phyloP scores from a whole-genome alignment of 495 filamentous ascomycete species.

The Pseudoneurospora amorphoporcata region DNA sequence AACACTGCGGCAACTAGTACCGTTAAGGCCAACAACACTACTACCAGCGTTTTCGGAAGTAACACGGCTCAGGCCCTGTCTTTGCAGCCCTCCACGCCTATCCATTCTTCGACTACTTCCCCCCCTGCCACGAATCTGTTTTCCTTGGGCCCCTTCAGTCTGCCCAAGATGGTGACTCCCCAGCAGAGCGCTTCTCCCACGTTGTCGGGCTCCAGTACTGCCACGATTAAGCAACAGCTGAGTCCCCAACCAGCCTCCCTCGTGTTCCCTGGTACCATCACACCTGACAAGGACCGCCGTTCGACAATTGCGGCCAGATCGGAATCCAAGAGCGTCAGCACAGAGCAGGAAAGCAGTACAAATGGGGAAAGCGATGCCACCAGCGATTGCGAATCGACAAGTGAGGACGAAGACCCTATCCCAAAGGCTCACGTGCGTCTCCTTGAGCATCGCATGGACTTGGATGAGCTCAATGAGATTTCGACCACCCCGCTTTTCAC shows the following conservation, averaged over 20 bases:
- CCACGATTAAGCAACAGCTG: background rate
- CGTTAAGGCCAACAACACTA: background rate
- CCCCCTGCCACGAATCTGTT: background rate
- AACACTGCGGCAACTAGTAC: background rate
- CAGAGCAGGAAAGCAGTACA: background rate
- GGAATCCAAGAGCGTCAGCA: background rate
- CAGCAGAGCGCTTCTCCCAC: background rate
- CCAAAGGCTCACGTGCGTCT: slow-evolving; percentile 8
- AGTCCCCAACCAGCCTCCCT: background rate
- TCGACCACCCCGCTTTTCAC: slow-evolving; percentile 30
- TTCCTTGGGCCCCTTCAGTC: background rate
- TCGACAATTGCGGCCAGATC: background rate
- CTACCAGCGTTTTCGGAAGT: background rate
- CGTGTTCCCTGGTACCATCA: background rate
- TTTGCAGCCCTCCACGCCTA: background rate
- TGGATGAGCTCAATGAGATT: slow-evolving; percentile 25
- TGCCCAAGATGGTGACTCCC: background rate
- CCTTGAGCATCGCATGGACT: slow-evolving; percentile 8
- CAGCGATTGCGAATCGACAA: background rate
- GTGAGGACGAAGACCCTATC: background rate
- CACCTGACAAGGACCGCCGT: background rate
- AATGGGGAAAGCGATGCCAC: background rate
- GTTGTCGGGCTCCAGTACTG: background rate
- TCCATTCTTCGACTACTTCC: background rate
- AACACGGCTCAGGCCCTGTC: background rate